A percentile compares a stretch with the other conserved stretches of the same genome.
phyloP scores from a whole-genome alignment of 1,139 yeast species.

The Geotrichum europaeum region DNA sequence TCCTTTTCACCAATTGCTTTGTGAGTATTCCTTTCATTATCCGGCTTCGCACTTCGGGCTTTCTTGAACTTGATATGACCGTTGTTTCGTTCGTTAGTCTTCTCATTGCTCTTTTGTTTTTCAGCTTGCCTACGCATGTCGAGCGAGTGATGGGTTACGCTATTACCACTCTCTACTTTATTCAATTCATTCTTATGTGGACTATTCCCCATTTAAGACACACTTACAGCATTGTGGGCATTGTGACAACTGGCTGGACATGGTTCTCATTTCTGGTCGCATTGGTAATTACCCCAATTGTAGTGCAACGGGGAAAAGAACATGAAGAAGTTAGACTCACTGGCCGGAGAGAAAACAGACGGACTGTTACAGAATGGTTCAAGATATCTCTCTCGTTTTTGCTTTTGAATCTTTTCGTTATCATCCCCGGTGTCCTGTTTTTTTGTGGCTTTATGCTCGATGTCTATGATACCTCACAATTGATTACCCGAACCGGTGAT shows the following conservation, averaged over 20 bases:
- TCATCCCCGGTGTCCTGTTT: conserved; percentile 37
- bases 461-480: conserved; percentile 50
- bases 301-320: conserved; percentile 48
- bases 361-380: conserved; percentile 51
- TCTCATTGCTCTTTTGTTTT: conserved; percentile 48
- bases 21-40: conserved; percentile 46
- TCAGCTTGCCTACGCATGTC: conserved; percentile 50
- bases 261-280: conserved; percentile 44
- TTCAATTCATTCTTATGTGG: conserved; percentile 47
- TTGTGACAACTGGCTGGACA: conserved; percentile 53
- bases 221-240: conserved; percentile 47
- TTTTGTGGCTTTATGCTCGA: conserved; percentile 51
- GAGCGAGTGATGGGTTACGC: conserved; percentile 51
- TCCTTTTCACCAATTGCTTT: conserved; percentile 52
- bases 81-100: conserved; percentile 45
- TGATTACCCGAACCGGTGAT: conserved; percentile 35
- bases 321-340: conserved; percentile 52
- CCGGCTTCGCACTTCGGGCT: conserved; percentile 53
- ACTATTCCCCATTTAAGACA: conserved; percentile 45
- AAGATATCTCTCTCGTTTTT: conserved; percentile 43
- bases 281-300: conserved; percentile 45
- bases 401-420: conserved; percentile 23
- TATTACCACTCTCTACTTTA: conserved; percentile 38
- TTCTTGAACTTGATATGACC: conserved; percentile 50
- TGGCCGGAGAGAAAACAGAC: conserved; percentile 54